A percentile compares a stretch with the other conserved stretches of the same genome.
These are phyloP conservation scores for Pouteria glomerata DNA, from an alignment of 148 eudicot species.

Conservation along the genomic window DNA sequence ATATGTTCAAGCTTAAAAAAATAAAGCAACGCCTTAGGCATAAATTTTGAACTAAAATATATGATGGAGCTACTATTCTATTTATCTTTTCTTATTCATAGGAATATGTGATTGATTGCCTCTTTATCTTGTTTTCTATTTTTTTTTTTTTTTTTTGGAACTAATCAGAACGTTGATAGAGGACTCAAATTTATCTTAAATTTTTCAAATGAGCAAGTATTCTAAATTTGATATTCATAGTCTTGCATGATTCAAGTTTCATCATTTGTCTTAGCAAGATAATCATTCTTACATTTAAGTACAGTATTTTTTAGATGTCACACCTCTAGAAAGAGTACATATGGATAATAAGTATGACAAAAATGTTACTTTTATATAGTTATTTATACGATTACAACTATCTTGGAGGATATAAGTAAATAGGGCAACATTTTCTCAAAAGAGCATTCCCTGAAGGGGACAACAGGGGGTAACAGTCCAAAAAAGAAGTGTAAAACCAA, in stretches of 20 bases:
- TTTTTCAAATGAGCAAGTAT: conserved; percentile 46
- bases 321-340: conserved; percentile 72
- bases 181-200: neutral
- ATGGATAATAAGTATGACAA: conserved; percentile 71
- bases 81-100: conserved; percentile 85
- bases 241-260: conserved; percentile 87
- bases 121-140: neutral
- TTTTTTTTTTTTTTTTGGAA: neutral
- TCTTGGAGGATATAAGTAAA: no score
- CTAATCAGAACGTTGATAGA: neutral
- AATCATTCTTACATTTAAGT: conserved; percentile 82
- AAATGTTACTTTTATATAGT: conserved; percentile 78
- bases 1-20: conserved; percentile 80
- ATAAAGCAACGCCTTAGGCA: conserved; percentile 91
- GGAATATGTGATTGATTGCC: conserved; percentile 49
- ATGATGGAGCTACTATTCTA: conserved; percentile 87
- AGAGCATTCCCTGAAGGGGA: no score
- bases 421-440: no score
- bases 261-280: conserved; percentile 73
- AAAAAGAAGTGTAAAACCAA: no score
- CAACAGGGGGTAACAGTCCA: no score
- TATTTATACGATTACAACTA: conserved; percentile 89
- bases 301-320: conserved; percentile 93
- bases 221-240: conserved; percentile 78
- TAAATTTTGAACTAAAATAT: conserved; percentile 91